Evolutionary conservation across 2,329 filamentous ascomycete species (phyloP), one percentile per base, ranked within the genome.

Genomic region (Verticillium isaacii): DNA sequence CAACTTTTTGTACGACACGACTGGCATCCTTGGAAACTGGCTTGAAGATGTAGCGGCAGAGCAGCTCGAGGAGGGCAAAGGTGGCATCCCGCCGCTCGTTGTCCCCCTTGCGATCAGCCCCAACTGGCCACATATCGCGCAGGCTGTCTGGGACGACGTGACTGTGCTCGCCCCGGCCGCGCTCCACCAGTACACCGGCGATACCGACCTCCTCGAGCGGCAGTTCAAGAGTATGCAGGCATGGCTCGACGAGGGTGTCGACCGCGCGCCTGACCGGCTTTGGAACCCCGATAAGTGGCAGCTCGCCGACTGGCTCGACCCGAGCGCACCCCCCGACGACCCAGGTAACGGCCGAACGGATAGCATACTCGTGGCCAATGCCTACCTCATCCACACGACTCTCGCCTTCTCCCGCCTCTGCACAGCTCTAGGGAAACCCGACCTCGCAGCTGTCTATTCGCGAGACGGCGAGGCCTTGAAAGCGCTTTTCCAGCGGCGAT

Each of bases 81-180:
- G 34, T 5, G 67, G 73, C 29, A 66, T 75, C 11, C 66, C 77
- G 3, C 58, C 68, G 0, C 65, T 69, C 7, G 63, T 72, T n/a
- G 69, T 71, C 3, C 52, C 23, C n/a, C 0, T 69, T 85, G 41
- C 25, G 25, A 63, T 52, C 6, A 79, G 77, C n/a, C 39, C 37
- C 60, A 15, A 55, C 66, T 32, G 66, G 62, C 3, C n/a, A 61
- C 1, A 65, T 68, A 32, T 64, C 56, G 59, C 73, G 66, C 75
- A 71, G 2, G 75, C 75, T 0, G 71, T 78, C 5, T 82, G 79
- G 79, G 74, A 75, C 41, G 79, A 82, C 39, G 78, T 75, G 0
- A 67, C 75, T 0, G 71, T 81, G 0, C 65, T 73, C 0, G 71
- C 74, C 1, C 77, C 79, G 0, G 80, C 75, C 73, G 74, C 75